Evolutionary conservation across 495 filamentous ascomycete species (phyloP).

Genomic region (Penicillium robsamsonii): DNA sequence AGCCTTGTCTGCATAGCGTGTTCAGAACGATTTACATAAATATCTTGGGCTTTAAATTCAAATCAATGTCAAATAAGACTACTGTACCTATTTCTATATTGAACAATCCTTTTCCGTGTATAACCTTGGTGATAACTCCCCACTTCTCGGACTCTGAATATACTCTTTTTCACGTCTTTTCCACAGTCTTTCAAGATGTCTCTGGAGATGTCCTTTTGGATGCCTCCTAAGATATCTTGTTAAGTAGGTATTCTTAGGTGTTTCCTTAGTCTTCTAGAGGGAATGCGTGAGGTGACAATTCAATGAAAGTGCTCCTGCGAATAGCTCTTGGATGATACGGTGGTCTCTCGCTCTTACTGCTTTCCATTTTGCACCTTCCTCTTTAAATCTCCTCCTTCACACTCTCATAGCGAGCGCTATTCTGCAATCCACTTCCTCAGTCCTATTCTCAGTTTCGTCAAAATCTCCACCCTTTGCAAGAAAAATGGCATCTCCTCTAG

Average conservation of each 20-base stretch:
- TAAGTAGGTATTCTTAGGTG: too few species aligned
- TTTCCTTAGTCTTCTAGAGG: too few species aligned
- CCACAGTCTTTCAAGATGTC: too few species aligned
- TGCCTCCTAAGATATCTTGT: too few species aligned
- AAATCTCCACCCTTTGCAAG: not conserved
- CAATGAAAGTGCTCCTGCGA: too few species aligned
- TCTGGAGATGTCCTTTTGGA: too few species aligned
- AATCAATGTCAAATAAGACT: not conserved
- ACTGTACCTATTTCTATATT: not conserved
- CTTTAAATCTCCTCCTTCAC: too few species aligned
- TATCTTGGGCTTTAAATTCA: not conserved
- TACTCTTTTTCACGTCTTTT: not conserved
- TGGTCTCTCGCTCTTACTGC: too few species aligned
- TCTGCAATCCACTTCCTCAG: not conserved
- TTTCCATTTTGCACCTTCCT: too few species aligned
- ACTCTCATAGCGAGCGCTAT: not conserved
- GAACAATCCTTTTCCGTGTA: not conserved
- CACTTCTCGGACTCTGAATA: not conserved
- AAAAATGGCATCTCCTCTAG: not conserved
- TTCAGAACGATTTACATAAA: not conserved
- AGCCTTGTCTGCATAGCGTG: not conserved
- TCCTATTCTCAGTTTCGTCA: not conserved
- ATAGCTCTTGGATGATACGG: too few species aligned
- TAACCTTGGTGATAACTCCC: not conserved
- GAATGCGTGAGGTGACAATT: too few species aligned